A percentile compares a stretch with the other conserved stretches of the same genome.
These are phyloP conservation scores for Citrullus amarus DNA, from an alignment of 306 rosid species.

Conservation along the genomic window DNA sequence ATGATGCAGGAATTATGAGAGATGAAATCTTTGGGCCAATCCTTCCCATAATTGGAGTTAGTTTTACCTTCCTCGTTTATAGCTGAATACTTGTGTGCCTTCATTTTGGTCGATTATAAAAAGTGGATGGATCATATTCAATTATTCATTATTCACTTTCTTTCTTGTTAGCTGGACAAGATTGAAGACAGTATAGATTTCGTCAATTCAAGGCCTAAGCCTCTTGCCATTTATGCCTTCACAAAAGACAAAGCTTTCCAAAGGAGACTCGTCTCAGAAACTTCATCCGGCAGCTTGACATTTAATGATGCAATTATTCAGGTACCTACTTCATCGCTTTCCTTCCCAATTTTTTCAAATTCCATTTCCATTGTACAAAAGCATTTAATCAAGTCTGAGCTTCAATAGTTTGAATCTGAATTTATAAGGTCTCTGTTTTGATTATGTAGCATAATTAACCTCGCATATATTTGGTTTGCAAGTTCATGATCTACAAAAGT, in stretches of 20 bases:
- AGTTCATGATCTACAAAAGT: not conserved
- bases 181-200: constrained; percentile 56
- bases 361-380: not conserved
- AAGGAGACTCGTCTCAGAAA: constrained; percentile 42
- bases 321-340: constrained; percentile 25
- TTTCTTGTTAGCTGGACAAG: constrained; percentile 42
- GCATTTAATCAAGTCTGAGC: not conserved
- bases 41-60: constrained; percentile 63
- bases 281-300: constrained; percentile 54
- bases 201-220: constrained; percentile 53
- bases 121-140: not conserved
- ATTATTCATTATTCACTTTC: not conserved
- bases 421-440: not conserved
- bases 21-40: constrained; percentile 78
- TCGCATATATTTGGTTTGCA: not conserved
- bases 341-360: not conserved
- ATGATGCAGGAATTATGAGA: constrained; percentile 43
- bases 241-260: constrained; percentile 40
- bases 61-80: not conserved
- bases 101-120: not conserved
- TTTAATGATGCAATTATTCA: constrained; percentile 57
- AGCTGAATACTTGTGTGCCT: not conserved
- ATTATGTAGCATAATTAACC: not conserved
- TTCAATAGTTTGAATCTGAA: not conserved
- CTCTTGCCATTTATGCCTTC: constrained; percentile 60